Percentiles rank a stretch among this genome's conserved stretches.
These are phyloP conservation scores for Trypanosoma cruzi DNA, from an alignment of 208 protist species.

Conservation along the genomic window DNA sequence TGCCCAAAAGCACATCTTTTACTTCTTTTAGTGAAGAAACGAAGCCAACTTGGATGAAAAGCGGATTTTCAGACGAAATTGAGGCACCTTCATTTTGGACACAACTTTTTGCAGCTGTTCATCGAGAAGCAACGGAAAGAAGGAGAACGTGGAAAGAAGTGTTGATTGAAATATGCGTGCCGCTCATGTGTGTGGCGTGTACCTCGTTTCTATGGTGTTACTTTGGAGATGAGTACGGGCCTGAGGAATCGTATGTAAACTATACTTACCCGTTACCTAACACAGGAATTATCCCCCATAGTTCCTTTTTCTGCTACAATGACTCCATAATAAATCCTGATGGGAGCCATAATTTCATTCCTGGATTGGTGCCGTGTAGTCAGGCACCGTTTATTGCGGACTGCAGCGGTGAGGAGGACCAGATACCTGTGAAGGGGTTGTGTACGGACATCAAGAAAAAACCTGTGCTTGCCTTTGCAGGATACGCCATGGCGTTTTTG, in stretches of 20 bases:
- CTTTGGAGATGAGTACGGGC: constrained; percentile 26
- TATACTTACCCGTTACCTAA: constrained; percentile 30
- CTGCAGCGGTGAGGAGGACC: constrained; percentile 13
- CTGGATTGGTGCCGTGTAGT: constrained; percentile 28
- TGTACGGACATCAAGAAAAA: constrained; percentile 7
- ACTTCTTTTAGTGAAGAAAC: background rate
- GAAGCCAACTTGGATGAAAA: background rate
- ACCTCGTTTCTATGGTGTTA: constrained; percentile 56
- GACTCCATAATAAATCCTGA: background rate
- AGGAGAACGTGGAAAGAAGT: constrained; percentile 32
- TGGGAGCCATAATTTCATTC: constrained; percentile 11
- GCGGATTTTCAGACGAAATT: background rate
- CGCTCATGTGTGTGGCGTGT: constrained; percentile 57
- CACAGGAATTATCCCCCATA: constrained; percentile 24
- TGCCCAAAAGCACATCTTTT: background rate
- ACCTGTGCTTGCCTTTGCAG: constrained; percentile 29
- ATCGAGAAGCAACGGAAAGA: constrained; percentile 42
- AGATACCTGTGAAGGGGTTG: constrained; percentile 10
- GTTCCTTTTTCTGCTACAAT: constrained; percentile 31
- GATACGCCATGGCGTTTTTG: constrained; percentile 14
- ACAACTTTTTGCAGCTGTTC: constrained; percentile 42
- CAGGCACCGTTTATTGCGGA: background rate
- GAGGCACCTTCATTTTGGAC: constrained; percentile 34
- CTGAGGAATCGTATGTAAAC: constrained; percentile 30
- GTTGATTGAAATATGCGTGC: constrained; percentile 66